Conservation (phyloP, 176 grass and related monocot genomes). For the Eremochloa ophiuroides region DNA sequence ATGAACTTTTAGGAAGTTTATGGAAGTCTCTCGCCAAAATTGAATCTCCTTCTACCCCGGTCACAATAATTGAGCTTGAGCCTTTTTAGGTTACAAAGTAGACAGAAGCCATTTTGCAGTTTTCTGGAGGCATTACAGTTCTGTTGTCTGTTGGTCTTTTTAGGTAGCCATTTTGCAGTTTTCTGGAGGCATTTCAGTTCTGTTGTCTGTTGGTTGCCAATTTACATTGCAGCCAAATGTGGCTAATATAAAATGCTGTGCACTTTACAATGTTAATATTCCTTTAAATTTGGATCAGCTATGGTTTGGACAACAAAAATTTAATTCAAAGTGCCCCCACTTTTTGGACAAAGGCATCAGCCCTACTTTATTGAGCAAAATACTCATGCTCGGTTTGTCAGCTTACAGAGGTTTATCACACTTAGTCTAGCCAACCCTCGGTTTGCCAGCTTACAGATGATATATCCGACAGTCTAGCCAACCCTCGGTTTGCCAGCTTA, state of each 20-base stretch:
- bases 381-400: background rate
- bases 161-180: background rate
- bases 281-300: background rate
- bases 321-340: background rate
- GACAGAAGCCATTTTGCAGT: background rate
- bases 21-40: background rate
- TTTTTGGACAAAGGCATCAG: background rate
- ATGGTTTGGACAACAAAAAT: background rate
- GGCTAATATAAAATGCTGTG: background rate
- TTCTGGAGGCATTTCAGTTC: background rate
- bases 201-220: background rate
- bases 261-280: background rate
- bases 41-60: background rate
- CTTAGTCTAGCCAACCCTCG: background rate
- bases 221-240: background rate
- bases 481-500: background rate
- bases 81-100: background rate
- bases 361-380: background rate
- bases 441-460: background rate
- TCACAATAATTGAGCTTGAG: background rate
- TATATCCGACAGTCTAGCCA: background rate
- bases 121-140: background rate
- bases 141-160: background rate
- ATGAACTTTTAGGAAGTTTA: background rate
- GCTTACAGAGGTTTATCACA: background rate